phyloP scores from a whole-genome alignment of 768 basidiomycete species.

The Amanita polypyramis region DNA sequence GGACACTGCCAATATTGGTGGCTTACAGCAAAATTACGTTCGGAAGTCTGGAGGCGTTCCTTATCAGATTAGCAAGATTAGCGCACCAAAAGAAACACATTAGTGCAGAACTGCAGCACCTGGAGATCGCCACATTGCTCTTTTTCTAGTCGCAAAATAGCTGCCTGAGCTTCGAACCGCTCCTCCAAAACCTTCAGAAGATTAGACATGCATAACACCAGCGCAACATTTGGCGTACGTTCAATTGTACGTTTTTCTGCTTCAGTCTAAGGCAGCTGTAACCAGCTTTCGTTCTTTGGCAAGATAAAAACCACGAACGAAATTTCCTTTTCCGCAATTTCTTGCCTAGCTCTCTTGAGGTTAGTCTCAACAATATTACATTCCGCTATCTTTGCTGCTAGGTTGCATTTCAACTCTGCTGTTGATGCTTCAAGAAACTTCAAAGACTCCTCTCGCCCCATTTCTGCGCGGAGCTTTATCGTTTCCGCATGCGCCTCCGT shows the following conservation, averaged over 20 bases:
- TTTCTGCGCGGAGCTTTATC: not conserved
- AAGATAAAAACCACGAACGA: not conserved
- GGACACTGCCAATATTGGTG: not conserved
- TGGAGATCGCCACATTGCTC: constrained; percentile 44
- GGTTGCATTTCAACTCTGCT: not conserved
- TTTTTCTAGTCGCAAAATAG: constrained; percentile 42
- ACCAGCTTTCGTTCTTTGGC: not conserved
- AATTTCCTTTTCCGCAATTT: not conserved
- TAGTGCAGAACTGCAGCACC: constrained; percentile 11
- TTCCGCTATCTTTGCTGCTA: not conserved
- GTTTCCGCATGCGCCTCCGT: not conserved
- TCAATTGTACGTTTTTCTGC: constrained; percentile 4
- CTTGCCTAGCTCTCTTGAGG: constrained; percentile 1
- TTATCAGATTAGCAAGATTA: not conserved
- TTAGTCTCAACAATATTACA: not conserved
- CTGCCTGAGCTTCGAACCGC: constrained; percentile 46
- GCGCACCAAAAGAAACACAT: not conserved
- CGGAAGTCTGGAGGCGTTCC: constrained; percentile 15
- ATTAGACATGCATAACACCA: not conserved
- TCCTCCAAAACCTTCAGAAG: constrained; percentile 38
- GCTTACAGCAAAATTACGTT: not conserved
- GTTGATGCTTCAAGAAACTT: not conserved
- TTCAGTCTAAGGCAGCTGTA: not conserved
- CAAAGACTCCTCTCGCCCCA: not conserved
- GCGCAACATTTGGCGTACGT: constrained; percentile 1